Percentiles rank a stretch among this genome's conserved stretches.
Conservation (phyloP, 305 asterid species). For the Fraxinus albicans region DNA sequence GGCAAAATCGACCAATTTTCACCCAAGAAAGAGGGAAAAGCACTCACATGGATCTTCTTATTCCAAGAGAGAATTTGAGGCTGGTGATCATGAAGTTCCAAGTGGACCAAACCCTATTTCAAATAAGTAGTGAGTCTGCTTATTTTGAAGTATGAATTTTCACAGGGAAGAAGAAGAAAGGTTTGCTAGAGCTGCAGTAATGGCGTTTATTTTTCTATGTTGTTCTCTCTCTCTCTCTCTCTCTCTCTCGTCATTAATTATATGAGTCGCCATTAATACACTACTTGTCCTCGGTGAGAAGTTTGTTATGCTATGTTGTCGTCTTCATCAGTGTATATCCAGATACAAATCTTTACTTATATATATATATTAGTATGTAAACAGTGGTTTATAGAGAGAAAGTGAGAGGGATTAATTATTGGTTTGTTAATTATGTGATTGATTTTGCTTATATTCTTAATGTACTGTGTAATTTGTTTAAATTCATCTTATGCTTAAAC, state of each 20-base stretch:
- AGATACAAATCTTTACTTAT: constrained; percentile 9
- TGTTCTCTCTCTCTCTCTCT: neutral
- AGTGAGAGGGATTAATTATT: neutral
- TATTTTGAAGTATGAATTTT: neutral
- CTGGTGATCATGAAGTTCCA: constrained; percentile 52
- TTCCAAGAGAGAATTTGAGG: constrained; percentile 32
- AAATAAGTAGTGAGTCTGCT: constrained; percentile 34
- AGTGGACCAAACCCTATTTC: constrained; percentile 61
- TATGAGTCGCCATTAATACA: constrained; percentile 7
- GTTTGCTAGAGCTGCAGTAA: neutral
- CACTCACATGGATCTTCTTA: constrained; percentile 1
- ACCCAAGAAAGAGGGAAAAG: constrained; percentile 1
- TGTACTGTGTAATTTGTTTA: neutral
- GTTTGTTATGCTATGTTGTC: constrained; percentile 7
- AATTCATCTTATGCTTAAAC: neutral
- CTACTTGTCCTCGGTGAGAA: constrained; percentile 3
- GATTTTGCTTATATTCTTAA: neutral
- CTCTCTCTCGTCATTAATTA: neutral
- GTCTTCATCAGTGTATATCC: constrained; percentile 24
- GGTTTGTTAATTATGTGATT: neutral
- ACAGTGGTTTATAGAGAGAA: neutral
- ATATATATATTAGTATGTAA: constrained; percentile 21
- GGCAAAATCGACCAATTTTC: neutral
- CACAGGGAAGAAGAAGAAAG: neutral
- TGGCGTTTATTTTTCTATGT: neutral